Conservation (phyloP, 441 rosid species). For the California macrophylla region DNA sequence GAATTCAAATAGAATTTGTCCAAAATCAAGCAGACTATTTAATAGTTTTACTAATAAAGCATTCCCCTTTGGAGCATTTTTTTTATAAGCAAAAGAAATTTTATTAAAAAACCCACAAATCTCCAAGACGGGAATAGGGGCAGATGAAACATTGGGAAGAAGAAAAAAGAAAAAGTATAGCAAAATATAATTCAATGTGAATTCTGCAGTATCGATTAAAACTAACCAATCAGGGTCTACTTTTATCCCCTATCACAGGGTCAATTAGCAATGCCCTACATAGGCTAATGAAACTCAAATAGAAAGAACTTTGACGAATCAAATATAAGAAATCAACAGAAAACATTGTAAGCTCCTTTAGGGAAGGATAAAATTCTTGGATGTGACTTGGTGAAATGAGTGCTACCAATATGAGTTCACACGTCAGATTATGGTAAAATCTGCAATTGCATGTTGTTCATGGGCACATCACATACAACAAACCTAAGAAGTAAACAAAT, state of each 20-base stretch:
- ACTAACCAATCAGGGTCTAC: background rate
- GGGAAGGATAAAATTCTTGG: background rate
- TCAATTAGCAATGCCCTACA: background rate
- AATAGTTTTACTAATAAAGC: background rate
- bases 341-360: background rate
- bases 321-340: background rate
- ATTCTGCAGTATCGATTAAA: background rate
- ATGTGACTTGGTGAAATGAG: background rate
- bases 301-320: background rate
- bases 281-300: background rate
- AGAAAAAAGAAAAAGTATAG: background rate
- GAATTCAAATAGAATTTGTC: background rate
- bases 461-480: slow-evolving; percentile 10
- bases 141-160: background rate
- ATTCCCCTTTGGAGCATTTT: background rate
- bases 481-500: slow-evolving; percentile 15
- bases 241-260: background rate
- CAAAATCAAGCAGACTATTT: background rate
- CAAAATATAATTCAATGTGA: background rate
- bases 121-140: no score
- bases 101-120: no score
- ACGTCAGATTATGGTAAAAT: background rate
- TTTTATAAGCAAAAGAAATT: no score
- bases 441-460: slow-evolving; percentile 8
- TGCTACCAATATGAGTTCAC: background rate